Base-by-base conservation (phyloP, 176 grass and related monocot genomes). In the Tillandsia fasciculata region DNA sequence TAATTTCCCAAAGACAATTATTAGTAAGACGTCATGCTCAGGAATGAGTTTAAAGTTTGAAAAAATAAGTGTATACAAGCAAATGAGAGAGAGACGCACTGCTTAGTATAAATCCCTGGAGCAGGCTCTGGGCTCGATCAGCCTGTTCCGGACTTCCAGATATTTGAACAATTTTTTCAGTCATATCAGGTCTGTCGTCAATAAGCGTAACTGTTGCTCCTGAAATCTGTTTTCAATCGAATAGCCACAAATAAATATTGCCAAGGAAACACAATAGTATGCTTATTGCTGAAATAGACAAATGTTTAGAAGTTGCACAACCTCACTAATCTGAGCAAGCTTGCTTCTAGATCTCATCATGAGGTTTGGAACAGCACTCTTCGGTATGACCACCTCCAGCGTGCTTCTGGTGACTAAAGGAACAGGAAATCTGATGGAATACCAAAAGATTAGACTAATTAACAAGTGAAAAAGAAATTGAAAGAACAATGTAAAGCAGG, bases 301-400 rank as follows among this genome's bases (percentile, higher is more conserved):
- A 42, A 77, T 53, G 51, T 64, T 9, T 18, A 75, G 29, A 42
- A 77, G 57, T 74, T 67, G 74, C 51, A 59, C 74, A 49, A 90
- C 89, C 84, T 97, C 88, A 48, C 94, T 92, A 79, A 97, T 97
- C 72, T 92, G 94, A 58, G 89, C 86, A 83, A 97, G 94, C 72
- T 97, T 97, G 81, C 80, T 92, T 73, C 88, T 84, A 73, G 94
- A 86, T 82, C 89, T 90, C 94, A 90, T 85, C 11, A 82, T 83
- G 72, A 97, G 86, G 78, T 84, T 97, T 78, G 87, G 80, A 77
- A 83, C 82, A 53, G 79, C 88, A 64, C 82, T 75, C 27, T 85
- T 83, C 13, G 94, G 86, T 80, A 97, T 92, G n/a, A 87, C 72
- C 56, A 97, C 89, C 87, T 90, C 94, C 78, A 97, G 74, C 48